phyloP scores from a whole-genome alignment of 176 grass and related monocot species.

The Carex pumila region DNA sequence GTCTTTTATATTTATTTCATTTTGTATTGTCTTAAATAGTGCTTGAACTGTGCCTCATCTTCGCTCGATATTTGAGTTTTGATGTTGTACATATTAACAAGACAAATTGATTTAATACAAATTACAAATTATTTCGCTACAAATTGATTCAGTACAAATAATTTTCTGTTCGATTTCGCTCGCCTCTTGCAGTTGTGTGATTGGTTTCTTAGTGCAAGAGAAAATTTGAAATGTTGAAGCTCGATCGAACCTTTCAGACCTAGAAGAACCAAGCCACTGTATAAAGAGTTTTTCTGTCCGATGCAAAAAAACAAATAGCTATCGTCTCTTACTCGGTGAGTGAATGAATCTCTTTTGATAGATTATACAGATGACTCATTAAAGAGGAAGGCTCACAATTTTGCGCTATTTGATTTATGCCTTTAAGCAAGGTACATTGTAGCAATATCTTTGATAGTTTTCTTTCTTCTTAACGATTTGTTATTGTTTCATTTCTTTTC shows the following conservation, averaged over 20 bases:
- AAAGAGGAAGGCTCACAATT: no score
- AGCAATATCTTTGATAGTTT: no score
- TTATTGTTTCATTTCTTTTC: no score
- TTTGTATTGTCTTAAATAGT: neutral
- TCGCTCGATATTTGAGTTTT: neutral
- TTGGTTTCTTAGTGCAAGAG: neutral
- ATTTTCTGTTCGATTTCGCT: neutral
- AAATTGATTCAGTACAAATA: neutral
- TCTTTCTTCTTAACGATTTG: no score
- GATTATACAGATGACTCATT: no score
- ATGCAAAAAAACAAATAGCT: no score
- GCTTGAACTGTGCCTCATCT: neutral
- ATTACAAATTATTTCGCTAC: no score
- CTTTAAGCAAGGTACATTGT: no score
- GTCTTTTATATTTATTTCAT: neutral
- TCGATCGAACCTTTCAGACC: neutral
- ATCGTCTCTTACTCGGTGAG: no score
- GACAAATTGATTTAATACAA: no score
- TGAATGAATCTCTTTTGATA: no score
- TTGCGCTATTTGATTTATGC: no score
- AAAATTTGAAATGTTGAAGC: neutral
- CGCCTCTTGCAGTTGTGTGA: neutral
- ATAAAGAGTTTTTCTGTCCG: neutral
- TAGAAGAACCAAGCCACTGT: neutral
- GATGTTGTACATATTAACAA: neutral